Conservation (phyloP, 768 basidiomycete species). For the Tricholoma sp. region DNA sequence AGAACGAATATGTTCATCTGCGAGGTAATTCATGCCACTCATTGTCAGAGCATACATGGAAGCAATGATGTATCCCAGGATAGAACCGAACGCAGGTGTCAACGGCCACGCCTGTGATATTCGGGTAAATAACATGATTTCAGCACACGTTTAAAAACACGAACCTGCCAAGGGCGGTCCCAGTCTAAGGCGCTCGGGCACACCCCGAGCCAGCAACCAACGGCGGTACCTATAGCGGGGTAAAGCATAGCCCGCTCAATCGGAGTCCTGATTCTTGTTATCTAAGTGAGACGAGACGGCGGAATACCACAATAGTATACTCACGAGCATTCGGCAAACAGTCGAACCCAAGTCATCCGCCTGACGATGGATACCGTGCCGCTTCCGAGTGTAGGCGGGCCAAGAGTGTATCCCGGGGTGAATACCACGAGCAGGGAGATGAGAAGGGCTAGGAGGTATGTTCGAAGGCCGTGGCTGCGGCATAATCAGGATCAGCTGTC, state of each 20-base stretch:
- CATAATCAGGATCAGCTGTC: conserved; percentile 12
- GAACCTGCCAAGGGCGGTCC: conserved; percentile 96
- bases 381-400: conserved; percentile 45
- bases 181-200: conserved; percentile 91
- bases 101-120: conserved; percentile 71
- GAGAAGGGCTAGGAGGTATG: conserved; percentile 64
- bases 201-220: conserved; percentile 79
- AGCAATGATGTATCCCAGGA: conserved; percentile 62
- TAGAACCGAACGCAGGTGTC: conserved; percentile 67
- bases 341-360: conserved; percentile 66
- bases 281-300: neutral
- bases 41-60: conserved; percentile 50
- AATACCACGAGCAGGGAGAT: conserved; percentile 62
- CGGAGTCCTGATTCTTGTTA: conserved; percentile 47
- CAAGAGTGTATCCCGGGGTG: conserved; percentile 66
- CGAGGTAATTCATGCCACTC: conserved; percentile 33
- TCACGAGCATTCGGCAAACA: conserved; percentile 81
- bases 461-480: conserved; percentile 49
- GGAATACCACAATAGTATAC: conserved; percentile 25
- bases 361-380: conserved; percentile 42
- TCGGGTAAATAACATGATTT: neutral
- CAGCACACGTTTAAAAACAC: conserved; percentile 18
- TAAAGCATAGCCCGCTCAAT: conserved; percentile 78
- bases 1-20: conserved; percentile 30
- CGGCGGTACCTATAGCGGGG: conserved; percentile 64